Evolutionary conservation across 805 yeast species (phyloP).

Genomic region (Brettanomyces custersianus): DNA sequence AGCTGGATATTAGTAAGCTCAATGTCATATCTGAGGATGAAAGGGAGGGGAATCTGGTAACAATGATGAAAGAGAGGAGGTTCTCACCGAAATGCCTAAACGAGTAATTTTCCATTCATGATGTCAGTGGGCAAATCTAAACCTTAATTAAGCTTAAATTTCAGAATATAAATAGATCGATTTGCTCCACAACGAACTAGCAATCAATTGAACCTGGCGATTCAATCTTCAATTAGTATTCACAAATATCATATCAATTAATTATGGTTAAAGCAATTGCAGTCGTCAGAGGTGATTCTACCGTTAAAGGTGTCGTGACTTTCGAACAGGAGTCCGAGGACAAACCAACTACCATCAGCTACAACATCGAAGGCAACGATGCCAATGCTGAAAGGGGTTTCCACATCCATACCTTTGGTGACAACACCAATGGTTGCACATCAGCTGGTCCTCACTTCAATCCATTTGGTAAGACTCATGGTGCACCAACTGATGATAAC

Average conservation of each 20-base stretch:
- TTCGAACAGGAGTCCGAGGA: conserved; percentile 77
- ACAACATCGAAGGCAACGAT: conserved; percentile 85
- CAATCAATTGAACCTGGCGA: too few species aligned
- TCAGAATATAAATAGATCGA: too few species aligned
- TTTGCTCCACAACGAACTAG: too few species aligned
- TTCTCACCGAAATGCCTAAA: too few species aligned
- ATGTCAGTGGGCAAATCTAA: too few species aligned
- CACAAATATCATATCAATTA: too few species aligned
- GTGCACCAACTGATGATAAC: conserved; percentile 75
- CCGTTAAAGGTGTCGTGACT: conserved; percentile 77
- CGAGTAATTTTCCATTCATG: too few species aligned
- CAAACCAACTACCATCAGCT: conserved; percentile 77
- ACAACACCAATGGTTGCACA: conserved; percentile 98
- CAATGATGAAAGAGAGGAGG: too few species aligned
- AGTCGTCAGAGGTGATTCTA: conserved; percentile 90
- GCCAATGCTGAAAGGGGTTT: conserved; percentile 89
- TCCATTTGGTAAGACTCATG: conserved; percentile 83
- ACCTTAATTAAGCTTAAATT: too few species aligned
- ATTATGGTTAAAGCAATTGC: conserved; percentile 54
- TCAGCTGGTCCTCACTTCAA: conserved; percentile 98
- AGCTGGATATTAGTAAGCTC: too few species aligned
- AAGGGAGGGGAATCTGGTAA: too few species aligned
- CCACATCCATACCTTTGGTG: conserved; percentile 98
- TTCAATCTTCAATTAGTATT: conserved; percentile 3
- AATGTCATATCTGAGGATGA: too few species aligned